A percentile compares a stretch with the other conserved stretches of the same genome.
phyloP scores from a whole-genome alignment of 306 rosid species.

The Cucurbita pepo region DNA sequence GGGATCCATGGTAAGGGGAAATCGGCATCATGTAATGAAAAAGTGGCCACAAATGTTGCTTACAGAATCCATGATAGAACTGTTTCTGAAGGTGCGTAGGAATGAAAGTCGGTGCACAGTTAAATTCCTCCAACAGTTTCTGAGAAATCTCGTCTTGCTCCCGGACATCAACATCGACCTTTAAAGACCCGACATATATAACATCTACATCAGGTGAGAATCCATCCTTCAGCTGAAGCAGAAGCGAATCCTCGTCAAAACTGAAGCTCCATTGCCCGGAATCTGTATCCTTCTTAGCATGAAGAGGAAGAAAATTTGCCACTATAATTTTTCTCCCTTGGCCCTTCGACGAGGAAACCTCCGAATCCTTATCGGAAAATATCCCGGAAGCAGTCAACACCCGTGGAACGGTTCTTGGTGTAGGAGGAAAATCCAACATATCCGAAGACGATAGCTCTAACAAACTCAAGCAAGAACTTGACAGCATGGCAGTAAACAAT shows the following conservation, averaged over 20 bases:
- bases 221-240: constrained; percentile 48
- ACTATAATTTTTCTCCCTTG: constrained; percentile 39
- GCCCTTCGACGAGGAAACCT: constrained; percentile 16
- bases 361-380: constrained; percentile 23
- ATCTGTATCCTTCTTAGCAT: constrained; percentile 36
- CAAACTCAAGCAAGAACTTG: constrained; percentile 43
- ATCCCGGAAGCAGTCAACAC: constrained; percentile 39
- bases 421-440: constrained; percentile 31
- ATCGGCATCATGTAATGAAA: constrained; percentile 80
- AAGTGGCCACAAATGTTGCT: constrained; percentile 69
- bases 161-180: constrained; percentile 35
- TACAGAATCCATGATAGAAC: constrained; percentile 76
- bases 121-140: constrained; percentile 60
- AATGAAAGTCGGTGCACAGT: constrained; percentile 65
- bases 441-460: constrained; percentile 50
- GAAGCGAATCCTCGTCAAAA: constrained; percentile 57
- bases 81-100: constrained; percentile 38
- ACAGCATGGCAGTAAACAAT: constrained; percentile 26
- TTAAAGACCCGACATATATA: constrained; percentile 52
- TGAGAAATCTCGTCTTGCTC: constrained; percentile 61
- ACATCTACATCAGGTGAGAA: constrained; percentile 39
- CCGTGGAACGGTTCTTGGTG: constrained; percentile 40
- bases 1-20: constrained; percentile 42
- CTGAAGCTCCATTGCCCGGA: constrained; percentile 58
- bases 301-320: constrained; percentile 57